Evolutionary conservation across 441 rosid genomes (phyloP).

Genomic region (Pelargonium myrrhifolium): DNA sequence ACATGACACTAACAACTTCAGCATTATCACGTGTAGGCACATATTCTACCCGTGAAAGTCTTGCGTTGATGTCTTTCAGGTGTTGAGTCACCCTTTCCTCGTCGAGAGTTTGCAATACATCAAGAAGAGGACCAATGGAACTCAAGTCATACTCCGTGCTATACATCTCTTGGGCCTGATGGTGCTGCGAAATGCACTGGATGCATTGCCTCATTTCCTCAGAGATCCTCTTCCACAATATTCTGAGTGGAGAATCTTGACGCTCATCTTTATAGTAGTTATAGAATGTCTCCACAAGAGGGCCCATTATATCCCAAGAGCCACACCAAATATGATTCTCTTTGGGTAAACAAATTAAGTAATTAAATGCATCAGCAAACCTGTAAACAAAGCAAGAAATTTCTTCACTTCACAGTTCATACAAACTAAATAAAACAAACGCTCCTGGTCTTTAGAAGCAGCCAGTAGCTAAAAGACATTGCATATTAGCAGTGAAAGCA

Average conservation of each 20-base stretch:
- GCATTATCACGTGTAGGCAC: slow-evolving; percentile 64
- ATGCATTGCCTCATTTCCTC: slow-evolving; percentile 66
- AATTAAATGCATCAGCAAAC: slow-evolving; percentile 78
- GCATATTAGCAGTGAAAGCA: neutral
- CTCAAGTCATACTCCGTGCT: slow-evolving; percentile 57
- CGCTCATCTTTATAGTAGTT: slow-evolving; percentile 72
- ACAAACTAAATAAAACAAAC: neutral
- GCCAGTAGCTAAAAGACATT: neutral
- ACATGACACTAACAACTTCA: slow-evolving; percentile 80
- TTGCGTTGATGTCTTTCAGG: slow-evolving; percentile 63
- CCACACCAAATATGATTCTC: slow-evolving; percentile 89
- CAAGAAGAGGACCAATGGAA: slow-evolving; percentile 78
- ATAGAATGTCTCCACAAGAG: slow-evolving; percentile 82
- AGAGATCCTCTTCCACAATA: slow-evolving; percentile 77
- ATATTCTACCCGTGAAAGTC: slow-evolving; percentile 45
- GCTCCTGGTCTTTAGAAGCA: neutral
- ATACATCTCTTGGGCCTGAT: slow-evolving; percentile 83
- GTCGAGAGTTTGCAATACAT: slow-evolving; percentile 63
- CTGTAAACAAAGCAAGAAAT: slow-evolving; percentile 28
- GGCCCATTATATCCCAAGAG: slow-evolving; percentile 76
- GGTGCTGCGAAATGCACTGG: slow-evolving; percentile 86
- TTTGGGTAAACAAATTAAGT: slow-evolving; percentile 55
- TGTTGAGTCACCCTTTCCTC: slow-evolving; percentile 80
- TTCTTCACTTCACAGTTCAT: neutral
- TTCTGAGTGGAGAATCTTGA: slow-evolving; percentile 67